phyloP scores from a whole-genome alignment of 768 basidiomycete species.

The Russula virescens region DNA sequence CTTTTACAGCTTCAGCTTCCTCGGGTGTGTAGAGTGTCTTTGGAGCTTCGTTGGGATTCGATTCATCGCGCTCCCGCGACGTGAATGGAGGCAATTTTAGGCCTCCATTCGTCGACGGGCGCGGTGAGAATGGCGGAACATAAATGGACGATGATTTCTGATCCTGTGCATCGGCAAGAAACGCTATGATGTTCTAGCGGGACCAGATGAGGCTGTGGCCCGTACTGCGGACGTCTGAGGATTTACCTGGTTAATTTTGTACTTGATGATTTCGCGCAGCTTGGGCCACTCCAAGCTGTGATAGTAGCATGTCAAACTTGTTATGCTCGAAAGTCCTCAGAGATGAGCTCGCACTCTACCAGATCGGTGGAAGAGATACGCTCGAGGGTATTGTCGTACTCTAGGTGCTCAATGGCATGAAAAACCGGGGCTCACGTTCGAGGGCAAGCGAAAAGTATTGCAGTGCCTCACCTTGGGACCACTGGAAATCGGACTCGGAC shows the following conservation, averaged over 20 bases:
- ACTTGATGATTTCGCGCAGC: constrained; percentile 66
- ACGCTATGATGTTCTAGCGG: constrained; percentile 32
- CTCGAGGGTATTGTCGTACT: constrained; percentile 53
- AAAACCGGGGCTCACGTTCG: not conserved
- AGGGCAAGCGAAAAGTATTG: not conserved
- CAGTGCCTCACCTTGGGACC: constrained; percentile 21
- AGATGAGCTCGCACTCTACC: constrained; percentile 42
- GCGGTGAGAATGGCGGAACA: constrained; percentile 36
- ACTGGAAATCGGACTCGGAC: constrained; percentile 12
- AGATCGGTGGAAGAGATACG: constrained; percentile 60
- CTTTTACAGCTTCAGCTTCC: constrained; percentile 54
- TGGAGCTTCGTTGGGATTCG: constrained; percentile 48
- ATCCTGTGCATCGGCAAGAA: constrained; percentile 29
- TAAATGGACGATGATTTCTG: constrained; percentile 35
- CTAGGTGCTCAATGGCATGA: constrained; percentile 32
- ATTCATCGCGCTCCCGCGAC: constrained; percentile 45
- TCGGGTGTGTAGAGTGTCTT: constrained; percentile 54
- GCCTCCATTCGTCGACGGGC: constrained; percentile 44
- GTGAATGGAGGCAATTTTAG: constrained; percentile 71
- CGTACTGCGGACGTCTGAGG: constrained; percentile 8
- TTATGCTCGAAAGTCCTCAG: not conserved
- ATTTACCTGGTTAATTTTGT: constrained; percentile 59
- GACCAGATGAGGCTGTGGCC: not conserved
- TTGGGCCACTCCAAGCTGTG: constrained; percentile 62
- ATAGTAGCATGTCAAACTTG: not conserved